Conservation (phyloP, 768 basidiomycete genomes). For the Exidia glandulosa region DNA sequence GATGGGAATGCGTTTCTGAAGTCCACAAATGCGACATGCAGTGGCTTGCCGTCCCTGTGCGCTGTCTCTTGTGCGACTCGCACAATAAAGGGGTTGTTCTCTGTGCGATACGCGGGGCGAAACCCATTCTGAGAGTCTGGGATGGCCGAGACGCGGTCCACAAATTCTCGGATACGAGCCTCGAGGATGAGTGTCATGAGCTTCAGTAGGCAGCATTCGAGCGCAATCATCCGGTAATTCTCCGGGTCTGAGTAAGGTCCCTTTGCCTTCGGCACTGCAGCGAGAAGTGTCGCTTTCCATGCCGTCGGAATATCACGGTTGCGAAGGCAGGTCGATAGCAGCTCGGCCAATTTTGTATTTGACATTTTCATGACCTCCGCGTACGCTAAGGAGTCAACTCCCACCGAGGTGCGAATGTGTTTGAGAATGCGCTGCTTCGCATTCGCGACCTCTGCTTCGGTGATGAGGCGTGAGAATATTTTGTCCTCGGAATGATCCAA, state of each 20-base stretch:
- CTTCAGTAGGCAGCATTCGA: slow-evolving; percentile 21
- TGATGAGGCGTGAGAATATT: too few species aligned
- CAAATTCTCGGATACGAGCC: slow-evolving; percentile 3
- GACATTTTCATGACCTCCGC: not conserved
- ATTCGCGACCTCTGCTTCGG: not conserved
- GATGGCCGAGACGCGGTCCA: slow-evolving; percentile 3
- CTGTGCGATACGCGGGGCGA: slow-evolving; percentile 9
- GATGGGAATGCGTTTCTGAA: slow-evolving; percentile 10
- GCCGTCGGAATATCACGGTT: not conserved
- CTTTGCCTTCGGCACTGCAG: not conserved
- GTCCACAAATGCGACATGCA: slow-evolving; percentile 15
- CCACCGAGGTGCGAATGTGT: not conserved
- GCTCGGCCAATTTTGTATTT: not conserved
- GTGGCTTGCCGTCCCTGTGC: slow-evolving; percentile 8
- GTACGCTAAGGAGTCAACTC: not conserved
- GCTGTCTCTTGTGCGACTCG: slow-evolving; percentile 13
- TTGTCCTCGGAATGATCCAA: too few species aligned
- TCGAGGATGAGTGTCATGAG: slow-evolving; percentile 16
- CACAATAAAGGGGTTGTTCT: slow-evolving; percentile 10
- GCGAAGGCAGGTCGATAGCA: not conserved
- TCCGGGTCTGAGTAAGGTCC: slow-evolving; percentile 6
- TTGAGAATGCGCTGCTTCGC: not conserved
- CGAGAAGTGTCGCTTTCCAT: not conserved
- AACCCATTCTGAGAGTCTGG: slow-evolving; percentile 23
- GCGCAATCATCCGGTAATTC: slow-evolving; percentile 17